These are phyloP conservation scores for Sphaerulina vaccinii DNA, from an alignment of 2,329 filamentous ascomycete species.

Conservation along the genomic window DNA sequence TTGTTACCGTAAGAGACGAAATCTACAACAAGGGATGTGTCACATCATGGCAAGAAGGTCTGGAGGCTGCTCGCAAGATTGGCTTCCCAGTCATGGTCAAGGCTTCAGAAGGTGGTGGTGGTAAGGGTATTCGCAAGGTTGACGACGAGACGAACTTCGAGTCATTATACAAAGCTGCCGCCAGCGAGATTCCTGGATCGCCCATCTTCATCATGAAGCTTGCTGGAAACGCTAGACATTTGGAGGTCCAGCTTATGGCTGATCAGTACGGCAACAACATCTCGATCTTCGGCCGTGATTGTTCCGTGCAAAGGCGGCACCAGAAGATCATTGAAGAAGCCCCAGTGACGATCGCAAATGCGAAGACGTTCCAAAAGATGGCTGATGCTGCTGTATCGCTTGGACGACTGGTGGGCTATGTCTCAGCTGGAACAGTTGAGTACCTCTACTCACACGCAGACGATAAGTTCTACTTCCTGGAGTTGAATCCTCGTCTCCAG, in stretches of 20 bases:
- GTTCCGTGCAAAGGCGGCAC: slow-evolving; percentile 95
- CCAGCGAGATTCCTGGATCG: slow-evolving; percentile 95
- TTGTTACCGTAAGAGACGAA: slow-evolving; percentile 86
- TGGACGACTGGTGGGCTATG: slow-evolving; percentile 92
- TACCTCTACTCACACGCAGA: slow-evolving; percentile 98
- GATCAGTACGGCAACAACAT: slow-evolving; percentile 99
- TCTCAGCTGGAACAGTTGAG: slow-evolving; percentile 97
- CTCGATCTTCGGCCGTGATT: slow-evolving; percentile 96
- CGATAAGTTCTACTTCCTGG: slow-evolving; percentile 99
- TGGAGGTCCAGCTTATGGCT: slow-evolving; percentile 95
- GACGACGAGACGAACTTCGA: slow-evolving; percentile 80
- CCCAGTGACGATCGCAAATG: slow-evolving; percentile 91
- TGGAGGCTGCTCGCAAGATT: slow-evolving; percentile 81
- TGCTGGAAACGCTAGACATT: slow-evolving; percentile 89
- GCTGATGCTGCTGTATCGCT: slow-evolving; percentile 94
- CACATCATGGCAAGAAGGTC: slow-evolving; percentile 82
- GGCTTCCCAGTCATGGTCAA: slow-evolving; percentile 99
- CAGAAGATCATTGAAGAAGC: slow-evolving; percentile 99
- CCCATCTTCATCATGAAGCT: slow-evolving; percentile 99
- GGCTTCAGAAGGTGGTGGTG: slow-evolving; percentile 98
- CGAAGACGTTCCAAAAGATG: slow-evolving; percentile 89
- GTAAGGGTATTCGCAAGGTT: slow-evolving; percentile 98
- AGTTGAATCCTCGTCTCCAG: slow-evolving; percentile 97
- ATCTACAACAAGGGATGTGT: slow-evolving; percentile 91
- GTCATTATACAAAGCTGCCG: slow-evolving; percentile 88